Percentiles rank a stretch among this genome's conserved stretches.
Evolutionary conservation across 2,329 filamentous ascomycete species (phyloP).

Genomic region (Colletotrichum camelliae): DNA sequence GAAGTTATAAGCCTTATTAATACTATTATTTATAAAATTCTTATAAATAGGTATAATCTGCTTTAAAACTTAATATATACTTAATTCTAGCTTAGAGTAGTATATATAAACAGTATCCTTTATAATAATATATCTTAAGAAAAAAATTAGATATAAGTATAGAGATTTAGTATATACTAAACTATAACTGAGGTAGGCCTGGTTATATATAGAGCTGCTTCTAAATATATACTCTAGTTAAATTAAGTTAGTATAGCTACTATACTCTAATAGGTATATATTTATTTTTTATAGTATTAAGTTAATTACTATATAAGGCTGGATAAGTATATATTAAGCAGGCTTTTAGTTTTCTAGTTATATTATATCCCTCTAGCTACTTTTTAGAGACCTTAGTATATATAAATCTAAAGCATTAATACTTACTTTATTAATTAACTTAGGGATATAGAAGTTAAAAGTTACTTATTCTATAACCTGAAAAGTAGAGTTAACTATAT

Average conservation of each 20-base stretch:
- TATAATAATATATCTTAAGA: not conserved
- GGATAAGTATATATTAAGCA: not conserved
- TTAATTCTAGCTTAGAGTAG: not conserved
- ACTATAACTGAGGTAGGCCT: not conserved
- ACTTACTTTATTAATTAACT: too few species aligned
- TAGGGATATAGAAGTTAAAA: too few species aligned
- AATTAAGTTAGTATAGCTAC: not conserved
- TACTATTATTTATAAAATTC: not conserved
- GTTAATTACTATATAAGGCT: not conserved
- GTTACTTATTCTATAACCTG: too few species aligned
- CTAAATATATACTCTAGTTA: not conserved
- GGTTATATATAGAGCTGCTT: too few species aligned
- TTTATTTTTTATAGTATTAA: not conserved
- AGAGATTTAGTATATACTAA: not conserved
- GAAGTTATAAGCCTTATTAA: not conserved
- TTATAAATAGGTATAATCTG: not conserved
- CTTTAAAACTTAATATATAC: not conserved
- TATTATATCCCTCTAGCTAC: not conserved
- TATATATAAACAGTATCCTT: not conserved
- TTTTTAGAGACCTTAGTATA: not conserved
- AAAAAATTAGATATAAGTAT: not conserved
- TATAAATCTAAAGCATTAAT: too few species aligned
- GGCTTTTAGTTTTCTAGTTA: not conserved
- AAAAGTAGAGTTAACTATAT: not conserved
- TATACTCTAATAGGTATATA: not conserved